A percentile compares a stretch with the other conserved stretches of the same genome.
These are phyloP conservation scores for Rhodamnia rubescens DNA, from an alignment of 345 rosid genomes.

Conservation along the genomic window DNA sequence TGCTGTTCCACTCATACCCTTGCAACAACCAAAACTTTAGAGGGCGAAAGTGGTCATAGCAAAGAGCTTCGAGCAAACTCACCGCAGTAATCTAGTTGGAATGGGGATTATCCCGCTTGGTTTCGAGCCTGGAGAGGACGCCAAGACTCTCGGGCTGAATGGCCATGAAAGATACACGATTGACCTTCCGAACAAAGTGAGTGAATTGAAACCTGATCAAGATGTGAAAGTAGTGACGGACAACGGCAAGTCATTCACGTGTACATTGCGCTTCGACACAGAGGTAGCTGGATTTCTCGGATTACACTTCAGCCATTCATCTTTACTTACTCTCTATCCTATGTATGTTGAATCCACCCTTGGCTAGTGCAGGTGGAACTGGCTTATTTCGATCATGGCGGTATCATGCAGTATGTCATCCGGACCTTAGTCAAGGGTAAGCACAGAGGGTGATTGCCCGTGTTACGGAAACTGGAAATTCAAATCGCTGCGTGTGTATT, in stretches of 20 bases:
- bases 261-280: conserved; percentile 57
- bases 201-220: conserved; percentile 71
- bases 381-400: conserved; percentile 54
- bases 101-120: conserved; percentile 80
- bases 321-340: neutral
- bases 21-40: conserved; percentile 8
- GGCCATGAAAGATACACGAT: conserved; percentile 65
- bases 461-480: neutral
- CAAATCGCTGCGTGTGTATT: neutral
- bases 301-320: neutral
- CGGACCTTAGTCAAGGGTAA: conserved; percentile 33
- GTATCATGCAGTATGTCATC: conserved; percentile 52
- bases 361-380: conserved; percentile 27
- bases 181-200: conserved; percentile 44
- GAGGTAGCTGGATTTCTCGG: conserved; percentile 33
- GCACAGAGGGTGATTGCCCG: neutral
- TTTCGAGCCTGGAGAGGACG: conserved; percentile 72
- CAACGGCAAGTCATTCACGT: conserved; percentile 57
- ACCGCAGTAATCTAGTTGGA: conserved; percentile 76
- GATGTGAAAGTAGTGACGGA: conserved; percentile 64
- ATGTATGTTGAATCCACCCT: neutral
- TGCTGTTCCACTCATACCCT: neutral
- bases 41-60: conserved; percentile 81
- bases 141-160: conserved; percentile 55
- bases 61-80: conserved; percentile 81